phyloP scores from a whole-genome alignment of 2,329 filamentous ascomycete species.

The Lecanicillium sp. region DNA sequence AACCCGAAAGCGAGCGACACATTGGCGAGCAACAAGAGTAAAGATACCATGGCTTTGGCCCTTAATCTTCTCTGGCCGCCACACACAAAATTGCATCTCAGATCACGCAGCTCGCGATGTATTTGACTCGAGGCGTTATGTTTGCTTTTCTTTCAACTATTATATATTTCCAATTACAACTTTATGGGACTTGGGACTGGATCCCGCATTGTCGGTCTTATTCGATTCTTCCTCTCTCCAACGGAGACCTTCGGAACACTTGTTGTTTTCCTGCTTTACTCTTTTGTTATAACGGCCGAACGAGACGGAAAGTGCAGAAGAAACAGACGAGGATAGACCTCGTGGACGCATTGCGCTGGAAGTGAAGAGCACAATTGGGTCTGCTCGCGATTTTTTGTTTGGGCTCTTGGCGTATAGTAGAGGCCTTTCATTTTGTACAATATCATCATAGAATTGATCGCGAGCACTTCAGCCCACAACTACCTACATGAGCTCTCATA shows the following conservation, averaged over 20 bases:
- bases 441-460: conserved; percentile 9
- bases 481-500: no score
- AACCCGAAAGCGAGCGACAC: conserved; percentile 64
- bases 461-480: background rate
- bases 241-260: background rate
- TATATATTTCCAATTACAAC: conserved; percentile 8
- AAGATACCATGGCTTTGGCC: background rate
- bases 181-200: conserved; percentile 1
- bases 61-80: background rate
- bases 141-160: conserved; percentile 7
- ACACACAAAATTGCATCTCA: conserved; percentile 8
- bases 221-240: background rate
- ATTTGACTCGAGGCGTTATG: conserved; percentile 11
- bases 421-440: conserved; percentile 9
- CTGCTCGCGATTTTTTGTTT: background rate
- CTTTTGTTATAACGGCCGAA: conserved; percentile 1
- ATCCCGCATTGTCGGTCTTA: background rate
- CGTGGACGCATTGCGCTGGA: background rate
- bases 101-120: conserved; percentile 1
- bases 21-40: conserved; percentile 47
- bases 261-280: background rate
- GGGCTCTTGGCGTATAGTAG: background rate
- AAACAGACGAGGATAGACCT: background rate
- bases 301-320: background rate
- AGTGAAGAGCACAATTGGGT: conserved; percentile 1